Percentiles rank a stretch among this genome's conserved stretches.
Conservation (phyloP, 768 basidiomycete genomes). For the Amanita muscaria region DNA sequence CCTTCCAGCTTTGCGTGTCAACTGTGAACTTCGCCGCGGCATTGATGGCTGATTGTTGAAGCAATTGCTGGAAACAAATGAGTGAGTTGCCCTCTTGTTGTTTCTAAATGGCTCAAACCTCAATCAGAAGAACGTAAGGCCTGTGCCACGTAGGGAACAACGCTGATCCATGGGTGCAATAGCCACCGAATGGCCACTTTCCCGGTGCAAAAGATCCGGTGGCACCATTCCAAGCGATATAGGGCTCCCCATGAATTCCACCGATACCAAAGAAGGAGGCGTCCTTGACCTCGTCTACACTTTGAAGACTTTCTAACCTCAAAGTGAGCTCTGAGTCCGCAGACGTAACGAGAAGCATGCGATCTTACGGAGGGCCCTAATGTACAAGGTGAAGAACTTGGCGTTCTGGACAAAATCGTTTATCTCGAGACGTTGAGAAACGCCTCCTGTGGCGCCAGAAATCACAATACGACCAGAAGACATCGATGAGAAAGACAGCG, state of each 20-base stretch:
- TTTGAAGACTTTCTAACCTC: constrained; percentile 23
- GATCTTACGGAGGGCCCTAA: constrained; percentile 39
- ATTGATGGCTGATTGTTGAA: constrained; percentile 29
- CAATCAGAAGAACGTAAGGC: constrained; percentile 40
- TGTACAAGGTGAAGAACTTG: constrained; percentile 40
- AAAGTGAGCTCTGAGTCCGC: background rate
- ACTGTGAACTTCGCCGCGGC: constrained; percentile 35
- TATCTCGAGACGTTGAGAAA: constrained; percentile 35
- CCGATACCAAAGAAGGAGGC: constrained; percentile 36
- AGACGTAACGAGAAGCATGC: background rate
- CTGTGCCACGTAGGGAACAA: constrained; percentile 52
- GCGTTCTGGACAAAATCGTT: constrained; percentile 32
- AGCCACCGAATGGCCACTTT: constrained; percentile 30
- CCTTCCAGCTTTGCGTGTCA: constrained; percentile 20
- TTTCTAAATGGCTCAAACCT: constrained; percentile 24
- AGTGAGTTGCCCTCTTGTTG: background rate
- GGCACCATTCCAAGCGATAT: constrained; percentile 33
- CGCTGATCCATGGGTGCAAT: constrained; percentile 46
- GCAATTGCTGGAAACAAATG: constrained; percentile 31
- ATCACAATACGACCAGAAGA: constrained; percentile 15
- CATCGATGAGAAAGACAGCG: background rate
- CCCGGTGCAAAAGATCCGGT: constrained; percentile 18
- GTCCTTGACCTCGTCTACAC: constrained; percentile 20
- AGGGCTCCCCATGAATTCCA: constrained; percentile 47
- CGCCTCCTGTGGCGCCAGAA: constrained; percentile 21